Evolutionary conservation across 2,329 filamentous ascomycete genomes (phyloP), one percentile per base, ranked within the genome.

Genomic region (Ophiostoma montium): DNA sequence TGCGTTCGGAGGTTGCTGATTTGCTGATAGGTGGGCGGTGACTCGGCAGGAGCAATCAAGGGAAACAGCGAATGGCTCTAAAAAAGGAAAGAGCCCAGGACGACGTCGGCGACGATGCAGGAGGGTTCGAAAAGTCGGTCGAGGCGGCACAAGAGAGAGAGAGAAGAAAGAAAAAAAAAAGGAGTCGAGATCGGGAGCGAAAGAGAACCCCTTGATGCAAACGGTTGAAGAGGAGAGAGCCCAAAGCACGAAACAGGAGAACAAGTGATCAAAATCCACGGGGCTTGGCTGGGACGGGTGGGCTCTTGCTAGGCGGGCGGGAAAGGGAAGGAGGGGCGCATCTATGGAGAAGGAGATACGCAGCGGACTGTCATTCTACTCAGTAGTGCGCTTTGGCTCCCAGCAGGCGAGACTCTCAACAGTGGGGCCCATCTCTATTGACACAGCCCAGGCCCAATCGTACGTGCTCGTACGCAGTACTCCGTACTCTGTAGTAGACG

Each of bases 321-420:
- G 45, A 47, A 27, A 39, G 47, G 50, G 39, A 49, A 52, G 50
- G 50, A 52, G 50, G 50, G 50, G 47, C 47, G 47, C 43, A 31
- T 30, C 30, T 21, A 13, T 36, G 42, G 38, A 35, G 27, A 31
- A 35, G 27, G 19, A 38, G 21, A 13, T n/a, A 41, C 38, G 38
- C 38, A 19, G 27, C 21, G 15, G 38, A 41, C 13, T 23, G 21
- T 42, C 15, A 21, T 21, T 23, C 23, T 30, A 13, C 21, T 42
- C 10, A 27, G 15, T 42, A 31, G 39, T 42, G 23, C 23, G 23
- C 23, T 27, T 27, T 27, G 23, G 23, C 23, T 27, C 23, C 8
- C 8, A 21, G 36, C 12, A 38, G 35, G 12, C 35, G 35, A 21
- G 35, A 38, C 23, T 27, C 23, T 19, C 36, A 13, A 39, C 11